Evolutionary conservation across 176 grass and related monocot genomes (phyloP).

Genomic region (Carex littledalei): DNA sequence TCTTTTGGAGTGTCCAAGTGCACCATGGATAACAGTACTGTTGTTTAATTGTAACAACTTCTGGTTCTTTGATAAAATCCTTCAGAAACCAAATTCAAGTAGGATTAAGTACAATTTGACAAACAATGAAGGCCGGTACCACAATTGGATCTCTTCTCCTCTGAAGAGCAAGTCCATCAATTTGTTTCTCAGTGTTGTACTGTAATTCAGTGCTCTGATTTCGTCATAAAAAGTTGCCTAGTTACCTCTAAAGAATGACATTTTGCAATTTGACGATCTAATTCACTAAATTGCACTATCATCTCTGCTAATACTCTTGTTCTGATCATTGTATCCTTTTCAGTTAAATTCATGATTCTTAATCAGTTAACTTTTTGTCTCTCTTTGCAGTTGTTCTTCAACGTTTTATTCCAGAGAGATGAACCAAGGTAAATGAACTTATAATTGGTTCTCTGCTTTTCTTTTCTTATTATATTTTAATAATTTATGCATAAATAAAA

Average conservation of each 20-base stretch:
- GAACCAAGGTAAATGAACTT: constrained; percentile 5
- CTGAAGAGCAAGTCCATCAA: background rate
- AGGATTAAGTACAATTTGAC: background rate
- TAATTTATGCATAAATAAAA: background rate
- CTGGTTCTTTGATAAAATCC: background rate
- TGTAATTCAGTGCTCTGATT: background rate
- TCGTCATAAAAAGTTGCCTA: background rate
- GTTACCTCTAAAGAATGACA: background rate
- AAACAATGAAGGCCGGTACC: background rate
- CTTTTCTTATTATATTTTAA: background rate
- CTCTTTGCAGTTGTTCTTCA: constrained; percentile 13
- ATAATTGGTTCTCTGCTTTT: background rate
- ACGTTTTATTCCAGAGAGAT: background rate
- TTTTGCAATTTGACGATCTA: background rate
- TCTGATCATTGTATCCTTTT: background rate
- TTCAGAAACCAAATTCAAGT: background rate
- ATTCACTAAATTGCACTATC: background rate
- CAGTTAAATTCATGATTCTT: background rate
- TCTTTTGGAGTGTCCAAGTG: background rate
- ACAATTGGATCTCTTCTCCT: background rate
- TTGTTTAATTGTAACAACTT: background rate
- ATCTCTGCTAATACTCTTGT: background rate
- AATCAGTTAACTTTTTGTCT: background rate
- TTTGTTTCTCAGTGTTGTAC: constrained; percentile 1
- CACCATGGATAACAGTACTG: background rate